Base-by-base conservation (phyloP, 768 basidiomycete genomes). In the Mycena epipterygia region DNA sequence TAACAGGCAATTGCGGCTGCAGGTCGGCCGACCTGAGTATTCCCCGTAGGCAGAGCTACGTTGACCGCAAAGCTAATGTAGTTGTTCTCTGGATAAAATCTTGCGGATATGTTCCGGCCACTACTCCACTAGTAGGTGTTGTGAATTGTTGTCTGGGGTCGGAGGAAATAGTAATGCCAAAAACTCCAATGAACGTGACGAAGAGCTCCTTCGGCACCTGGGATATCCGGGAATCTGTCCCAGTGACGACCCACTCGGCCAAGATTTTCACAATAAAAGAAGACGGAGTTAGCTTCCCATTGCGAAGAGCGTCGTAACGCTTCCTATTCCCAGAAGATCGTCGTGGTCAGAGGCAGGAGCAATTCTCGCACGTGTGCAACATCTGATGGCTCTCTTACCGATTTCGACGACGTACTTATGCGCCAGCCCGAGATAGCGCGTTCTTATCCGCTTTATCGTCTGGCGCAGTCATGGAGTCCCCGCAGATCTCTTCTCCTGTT, bases 401-500 rank as follows among this genome's bases (percentile, higher is more conserved):
- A n/a, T 57, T 48, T 62, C 53, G 33, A 33, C 9, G 19, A 23
- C 16, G n/a, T 27, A 32, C 25, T 51, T 62, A 60, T 67, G 41
- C 51, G 5, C 49, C 55, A 27, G 23, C 37, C 61, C 53, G 51
- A 58, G 68, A 63, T 68, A 70, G 58, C 71, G 69, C 69, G 65
- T 71, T 53, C 59, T 63, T 62, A 59, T 67, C 72, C 65, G 63
- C 74, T 67, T 46, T 63, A 63, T 60, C 25, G n/a, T 41, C 56
- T 57, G n/a, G 64, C 46, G n/a, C 57, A 57, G 57, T 42, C 52
- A 80, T 78, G 76, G 79, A 80, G 42, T 73, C 75, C 32, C 70
- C 76, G 5, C 78, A 77, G 68, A 67, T 81, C 27, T 75, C 80
- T 51, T 82, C 84, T 49, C 79, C 84, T 30, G 73, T 80, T 53